phyloP scores from a whole-genome alignment of 2,329 filamentous ascomycete species.

The Dissoconium aciculare region DNA sequence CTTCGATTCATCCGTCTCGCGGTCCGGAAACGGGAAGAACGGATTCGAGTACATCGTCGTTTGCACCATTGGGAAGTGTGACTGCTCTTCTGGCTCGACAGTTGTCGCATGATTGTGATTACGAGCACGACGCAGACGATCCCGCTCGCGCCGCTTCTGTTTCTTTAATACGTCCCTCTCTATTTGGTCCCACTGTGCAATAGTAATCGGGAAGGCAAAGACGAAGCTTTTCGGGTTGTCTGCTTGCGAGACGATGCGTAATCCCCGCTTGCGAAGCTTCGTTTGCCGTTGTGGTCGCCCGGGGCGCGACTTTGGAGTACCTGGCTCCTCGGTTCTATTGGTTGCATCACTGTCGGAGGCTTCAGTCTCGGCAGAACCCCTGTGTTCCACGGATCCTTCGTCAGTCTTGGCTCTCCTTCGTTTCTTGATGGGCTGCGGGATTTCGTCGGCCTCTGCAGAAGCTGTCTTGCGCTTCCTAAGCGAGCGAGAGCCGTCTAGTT shows the following conservation, averaged over 20 bases:
- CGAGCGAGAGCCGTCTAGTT: slow-evolving; percentile 60
- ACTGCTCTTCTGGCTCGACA: slow-evolving; percentile 28
- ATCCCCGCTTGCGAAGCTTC: slow-evolving; percentile 26
- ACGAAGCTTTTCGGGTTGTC: slow-evolving; percentile 34
- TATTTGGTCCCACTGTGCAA: slow-evolving; percentile 23
- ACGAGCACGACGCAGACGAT: slow-evolving; percentile 24
- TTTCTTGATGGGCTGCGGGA: slow-evolving; percentile 21
- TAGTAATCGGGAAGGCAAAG: slow-evolving; percentile 31
- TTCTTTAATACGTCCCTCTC: slow-evolving; percentile 37
- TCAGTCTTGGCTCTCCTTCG: slow-evolving; percentile 11
- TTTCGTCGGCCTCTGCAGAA: slow-evolving; percentile 39
- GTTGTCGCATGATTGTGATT: slow-evolving; percentile 30
- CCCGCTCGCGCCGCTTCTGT: slow-evolving; percentile 32
- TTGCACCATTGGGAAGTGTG: slow-evolving; percentile 44
- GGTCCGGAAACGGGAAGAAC: slow-evolving; percentile 79
- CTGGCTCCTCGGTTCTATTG: slow-evolving; percentile 10
- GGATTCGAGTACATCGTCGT: slow-evolving; percentile 55
- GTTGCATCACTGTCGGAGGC: slow-evolving; percentile 14
- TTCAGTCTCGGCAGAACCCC: slow-evolving; percentile 5
- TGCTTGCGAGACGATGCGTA: slow-evolving; percentile 17
- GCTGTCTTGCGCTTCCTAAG: slow-evolving; percentile 70
- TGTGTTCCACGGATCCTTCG: slow-evolving; percentile 8
- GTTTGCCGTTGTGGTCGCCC: slow-evolving; percentile 44
- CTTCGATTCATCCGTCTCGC: slow-evolving; percentile 75
- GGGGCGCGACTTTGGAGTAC: slow-evolving; percentile 20